Percentiles rank a stretch among this genome's conserved stretches.
phyloP scores from a whole-genome alignment of 2,329 filamentous ascomycete species.

The Fusarium nisikadoi region DNA sequence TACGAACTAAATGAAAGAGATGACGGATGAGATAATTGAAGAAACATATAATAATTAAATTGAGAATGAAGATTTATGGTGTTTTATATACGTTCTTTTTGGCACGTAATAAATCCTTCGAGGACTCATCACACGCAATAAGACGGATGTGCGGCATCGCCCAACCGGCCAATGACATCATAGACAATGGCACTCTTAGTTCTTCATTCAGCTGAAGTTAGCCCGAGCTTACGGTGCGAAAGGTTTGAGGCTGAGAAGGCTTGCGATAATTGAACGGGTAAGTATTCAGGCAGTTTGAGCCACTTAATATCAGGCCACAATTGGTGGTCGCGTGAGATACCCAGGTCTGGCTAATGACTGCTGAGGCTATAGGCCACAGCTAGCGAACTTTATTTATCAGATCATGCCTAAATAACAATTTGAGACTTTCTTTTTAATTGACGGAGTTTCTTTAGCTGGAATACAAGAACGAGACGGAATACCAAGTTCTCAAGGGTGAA shows the following conservation, averaged over 20 bases:
- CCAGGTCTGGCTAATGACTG: not conserved
- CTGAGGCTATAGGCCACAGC: too few species aligned
- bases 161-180: slow-evolving; percentile 1
- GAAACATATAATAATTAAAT: too few species aligned
- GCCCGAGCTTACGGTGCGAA: not conserved
- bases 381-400: not conserved
- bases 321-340: not conserved
- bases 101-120: not conserved
- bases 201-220: not conserved
- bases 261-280: not conserved
- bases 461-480: too few species aligned
- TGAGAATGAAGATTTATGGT: too few species aligned
- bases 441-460: too few species aligned
- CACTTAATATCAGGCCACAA: not conserved
- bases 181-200: not conserved
- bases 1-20: too few species aligned
- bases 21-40: too few species aligned
- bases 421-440: not conserved
- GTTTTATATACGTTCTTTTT: not conserved
- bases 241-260: not conserved
- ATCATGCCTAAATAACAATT: not conserved
- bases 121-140: not conserved
- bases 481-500: too few species aligned
- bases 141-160: not conserved
- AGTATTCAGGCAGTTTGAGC: not conserved